Base-by-base conservation (phyloP, 306 rosid genomes). In the Coriaria nepalensis region DNA sequence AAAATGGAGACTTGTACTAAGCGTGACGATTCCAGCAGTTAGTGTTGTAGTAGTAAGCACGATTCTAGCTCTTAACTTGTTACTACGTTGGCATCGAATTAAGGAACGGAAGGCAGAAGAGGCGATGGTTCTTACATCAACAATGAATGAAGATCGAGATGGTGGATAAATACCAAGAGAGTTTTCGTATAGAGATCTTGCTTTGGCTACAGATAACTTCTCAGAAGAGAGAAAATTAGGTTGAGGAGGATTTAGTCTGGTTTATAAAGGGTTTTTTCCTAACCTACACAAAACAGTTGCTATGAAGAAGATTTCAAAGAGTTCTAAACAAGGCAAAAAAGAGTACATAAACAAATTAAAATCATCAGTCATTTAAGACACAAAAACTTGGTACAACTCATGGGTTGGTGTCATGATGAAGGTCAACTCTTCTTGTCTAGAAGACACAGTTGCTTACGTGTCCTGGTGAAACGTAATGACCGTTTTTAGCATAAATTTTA, bases 11-110 rank as follows among this genome's bases (percentile, higher is more conserved):
- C 33, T 59, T 15, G 57, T 13, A 7, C 37, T 64, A 34, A 52
- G 74, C 15, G 6, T 72, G 6, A 50, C 50, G 2, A 45, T 34
- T 0, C 64, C 70, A 2, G 47, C 50, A 0, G 47, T 70, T 37
- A 4, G 63, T 52, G 49, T 73, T 47, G 39, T 52, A 55, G 43
- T 85, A 52, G 93, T 82, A 4, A 78, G 75, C 52, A 67, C 95
- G 0, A 66, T 59, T 76, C n/a, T 85, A 80, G 45, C 78, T 35
- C 57, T 78, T 87, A 9, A 81, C 93, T 43, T 73, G 81, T 0
- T n/a, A n/a, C n/a, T n/a, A n/a, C n/a, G n/a, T n/a, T n/a, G n/a
- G n/a, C n/a, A n/a, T n/a, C n/a, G n/a, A n/a, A n/a, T n/a, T n/a
- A n/a, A n/a, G n/a, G n/a, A n/a, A n/a, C n/a, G n/a, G n/a, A n/a